phyloP scores from a whole-genome alignment of 73 alveolate species.

The Stentor roeselii region DNA sequence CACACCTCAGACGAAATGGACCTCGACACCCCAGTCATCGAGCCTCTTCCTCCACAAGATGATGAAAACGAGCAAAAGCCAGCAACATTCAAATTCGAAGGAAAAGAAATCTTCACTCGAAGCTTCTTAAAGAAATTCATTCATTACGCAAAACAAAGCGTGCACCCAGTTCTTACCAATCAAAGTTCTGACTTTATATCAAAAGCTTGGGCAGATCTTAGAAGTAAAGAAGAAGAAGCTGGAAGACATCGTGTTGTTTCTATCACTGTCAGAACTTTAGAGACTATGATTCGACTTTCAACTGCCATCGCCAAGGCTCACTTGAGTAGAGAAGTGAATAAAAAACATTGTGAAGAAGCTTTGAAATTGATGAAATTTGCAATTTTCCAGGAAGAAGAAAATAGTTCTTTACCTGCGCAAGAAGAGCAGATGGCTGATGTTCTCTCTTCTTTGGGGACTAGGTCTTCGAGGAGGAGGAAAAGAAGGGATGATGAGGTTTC shows the following conservation, averaged over 20 bases:
- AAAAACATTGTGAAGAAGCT: constrained; percentile 76
- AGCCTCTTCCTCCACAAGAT: constrained; percentile 35
- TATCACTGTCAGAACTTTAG: constrained; percentile 94
- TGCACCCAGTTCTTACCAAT: constrained; percentile 66
- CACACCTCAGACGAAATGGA: constrained; percentile 36
- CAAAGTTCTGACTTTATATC: constrained; percentile 83
- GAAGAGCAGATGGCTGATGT: constrained; percentile 34
- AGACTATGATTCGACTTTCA: constrained; percentile 89
- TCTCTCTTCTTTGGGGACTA: constrained; percentile 13
- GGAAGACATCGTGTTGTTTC: constrained; percentile 73
- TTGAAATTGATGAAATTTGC: constrained; percentile 53
- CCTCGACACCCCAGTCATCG: constrained; percentile 16
- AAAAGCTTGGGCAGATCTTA: constrained; percentile 70
- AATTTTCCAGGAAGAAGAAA: constrained; percentile 28
- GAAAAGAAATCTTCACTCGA: constrained; percentile 64
- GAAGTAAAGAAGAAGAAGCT: constrained; percentile 73
- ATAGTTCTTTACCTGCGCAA: neutral
- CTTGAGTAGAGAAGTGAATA: constrained; percentile 62
- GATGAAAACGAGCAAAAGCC: constrained; percentile 68
- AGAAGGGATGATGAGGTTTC: constrained; percentile 29
- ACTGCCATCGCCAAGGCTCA: constrained; percentile 96
- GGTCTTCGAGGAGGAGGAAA: constrained; percentile 4
- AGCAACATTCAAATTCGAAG: constrained; percentile 31
- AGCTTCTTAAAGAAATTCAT: constrained; percentile 87
- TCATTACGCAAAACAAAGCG: constrained; percentile 80